Percentiles rank a stretch among this genome's conserved stretches.
Conservation (phyloP, 2,329 filamentous ascomycete genomes). For the Lasiodiplodia gonubiensis region DNA sequence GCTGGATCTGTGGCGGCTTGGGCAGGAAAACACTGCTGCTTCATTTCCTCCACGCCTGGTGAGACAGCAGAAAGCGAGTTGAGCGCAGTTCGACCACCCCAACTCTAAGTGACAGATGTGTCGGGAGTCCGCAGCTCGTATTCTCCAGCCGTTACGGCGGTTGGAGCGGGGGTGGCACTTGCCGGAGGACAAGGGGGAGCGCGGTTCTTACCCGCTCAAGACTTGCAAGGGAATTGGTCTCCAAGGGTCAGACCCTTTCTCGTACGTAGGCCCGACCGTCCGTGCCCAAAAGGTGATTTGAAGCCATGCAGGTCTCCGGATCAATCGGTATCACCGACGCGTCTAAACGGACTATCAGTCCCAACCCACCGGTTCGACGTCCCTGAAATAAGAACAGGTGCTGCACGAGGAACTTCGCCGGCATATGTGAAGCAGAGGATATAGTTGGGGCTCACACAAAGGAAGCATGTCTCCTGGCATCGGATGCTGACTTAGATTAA, state of each 20-base stretch:
- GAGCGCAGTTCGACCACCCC: neutral
- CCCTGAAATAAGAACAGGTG: neutral
- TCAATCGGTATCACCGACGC: neutral
- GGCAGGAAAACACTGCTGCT: neutral
- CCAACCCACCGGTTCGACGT: conserved; percentile 1
- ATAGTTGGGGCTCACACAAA: neutral
- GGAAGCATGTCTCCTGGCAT: neutral
- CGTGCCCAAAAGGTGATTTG: neutral
- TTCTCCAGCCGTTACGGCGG: neutral
- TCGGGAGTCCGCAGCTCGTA: neutral
- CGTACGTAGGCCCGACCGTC: neutral
- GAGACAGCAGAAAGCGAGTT: neutral
- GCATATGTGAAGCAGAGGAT: neutral
- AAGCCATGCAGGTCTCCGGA: neutral
- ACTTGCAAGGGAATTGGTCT: neutral
- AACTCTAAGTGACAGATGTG: neutral
- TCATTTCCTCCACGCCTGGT: neutral
- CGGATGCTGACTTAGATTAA: neutral
- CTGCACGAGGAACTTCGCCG: neutral
- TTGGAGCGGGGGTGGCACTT: neutral
- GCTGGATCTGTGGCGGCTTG: neutral
- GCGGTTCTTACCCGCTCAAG: neutral
- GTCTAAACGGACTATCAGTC: neutral
- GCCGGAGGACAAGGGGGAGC: neutral
- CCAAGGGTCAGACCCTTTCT: neutral